Evolutionary conservation across 2,329 filamentous ascomycete genomes (phyloP), one percentile per base, ranked within the genome.

Genomic region (Aspergillus fumigatiaffinis): DNA sequence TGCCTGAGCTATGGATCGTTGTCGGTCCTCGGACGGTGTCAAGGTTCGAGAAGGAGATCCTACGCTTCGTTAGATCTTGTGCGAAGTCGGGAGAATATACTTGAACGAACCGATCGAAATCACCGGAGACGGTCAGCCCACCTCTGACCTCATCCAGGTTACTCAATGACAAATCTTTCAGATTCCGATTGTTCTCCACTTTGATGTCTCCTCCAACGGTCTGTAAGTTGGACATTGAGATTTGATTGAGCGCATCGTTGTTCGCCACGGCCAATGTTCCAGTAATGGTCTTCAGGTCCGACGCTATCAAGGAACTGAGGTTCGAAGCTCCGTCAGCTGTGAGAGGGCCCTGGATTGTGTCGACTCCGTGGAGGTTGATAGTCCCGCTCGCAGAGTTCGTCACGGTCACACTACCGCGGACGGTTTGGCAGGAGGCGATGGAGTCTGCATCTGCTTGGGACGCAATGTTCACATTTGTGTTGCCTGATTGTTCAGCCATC

Each of bases 391-490:
- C 67, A 6, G 66, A 69, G 7, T 79, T 69, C 2, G 75, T 71
- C 38, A 77, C 70, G 46, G 78, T 65, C n/a, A 71, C 29, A 17
- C 57, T 76, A 35, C 75, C 74, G 57, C 74, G 72, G 49, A 81
- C 69, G 20, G 74, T 76, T 4, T 73, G 71, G 26, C 70, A 74
- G 21, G 67, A 68, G 49, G 66, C 65, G 53, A 75, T 51, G 53
- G 64, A 77, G 65, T 64, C 54, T 2, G 64, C 66, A 44, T 71
- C 67, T 32, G 55, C 59, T 59, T 70, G 66, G 42, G 55, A 74
- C 21, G 68, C 74, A 35, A 80, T 83, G 66, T 63, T 83, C 10
- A 71, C 68, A 20, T 72, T 75, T 49, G 71, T 83, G 7, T 78
- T 71, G 54, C 76, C 67, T 70, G 55, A 4, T 50, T 28, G 7